A percentile compares a stretch with the other conserved stretches of the same genome.
Conservation (phyloP, 2,329 filamentous ascomycete genomes). For the Lachnellula subtilissima region DNA sequence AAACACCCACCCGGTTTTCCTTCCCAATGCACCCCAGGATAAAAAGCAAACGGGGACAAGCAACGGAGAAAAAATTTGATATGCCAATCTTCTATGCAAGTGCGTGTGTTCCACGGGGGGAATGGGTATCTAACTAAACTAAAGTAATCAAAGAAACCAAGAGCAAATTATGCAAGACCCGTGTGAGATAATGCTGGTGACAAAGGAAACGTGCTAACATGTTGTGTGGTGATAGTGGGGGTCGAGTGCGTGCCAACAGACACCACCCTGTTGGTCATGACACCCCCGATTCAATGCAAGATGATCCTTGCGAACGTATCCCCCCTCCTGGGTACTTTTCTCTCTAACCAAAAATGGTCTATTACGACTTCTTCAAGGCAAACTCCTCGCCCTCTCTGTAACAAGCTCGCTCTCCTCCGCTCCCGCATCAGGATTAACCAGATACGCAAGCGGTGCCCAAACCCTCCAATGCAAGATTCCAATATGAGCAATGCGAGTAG, state of each 20-base stretch:
- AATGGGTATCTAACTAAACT: neutral
- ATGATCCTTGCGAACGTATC: neutral
- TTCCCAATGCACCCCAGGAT: neutral
- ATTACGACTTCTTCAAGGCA: slow-evolving; percentile 13
- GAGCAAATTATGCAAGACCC: neutral
- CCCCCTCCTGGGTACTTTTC: neutral
- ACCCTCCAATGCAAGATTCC: slow-evolving; percentile 85
- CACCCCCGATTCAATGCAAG: neutral
- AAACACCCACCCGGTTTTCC: neutral
- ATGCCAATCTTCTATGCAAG: neutral
- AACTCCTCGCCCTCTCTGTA: slow-evolving; percentile 11
- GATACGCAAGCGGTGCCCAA: slow-evolving; percentile 74
- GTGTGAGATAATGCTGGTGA: neutral
- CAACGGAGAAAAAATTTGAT: neutral
- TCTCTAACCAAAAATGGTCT: neutral
- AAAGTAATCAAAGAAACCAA: neutral
- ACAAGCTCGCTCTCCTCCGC: slow-evolving; percentile 17
- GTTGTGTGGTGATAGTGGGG: neutral
- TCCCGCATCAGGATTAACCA: slow-evolving; percentile 26
- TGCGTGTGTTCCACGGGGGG: neutral
- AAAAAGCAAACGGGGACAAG: neutral
- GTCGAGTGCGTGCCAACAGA: no score
- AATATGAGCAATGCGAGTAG: slow-evolving; percentile 75
- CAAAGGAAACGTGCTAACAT: neutral
- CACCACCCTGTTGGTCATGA: no score